These are phyloP conservation scores for Trichosporon faecale DNA, from an alignment of 1,284 basidiomycete genomes.

Conservation along the genomic window DNA sequence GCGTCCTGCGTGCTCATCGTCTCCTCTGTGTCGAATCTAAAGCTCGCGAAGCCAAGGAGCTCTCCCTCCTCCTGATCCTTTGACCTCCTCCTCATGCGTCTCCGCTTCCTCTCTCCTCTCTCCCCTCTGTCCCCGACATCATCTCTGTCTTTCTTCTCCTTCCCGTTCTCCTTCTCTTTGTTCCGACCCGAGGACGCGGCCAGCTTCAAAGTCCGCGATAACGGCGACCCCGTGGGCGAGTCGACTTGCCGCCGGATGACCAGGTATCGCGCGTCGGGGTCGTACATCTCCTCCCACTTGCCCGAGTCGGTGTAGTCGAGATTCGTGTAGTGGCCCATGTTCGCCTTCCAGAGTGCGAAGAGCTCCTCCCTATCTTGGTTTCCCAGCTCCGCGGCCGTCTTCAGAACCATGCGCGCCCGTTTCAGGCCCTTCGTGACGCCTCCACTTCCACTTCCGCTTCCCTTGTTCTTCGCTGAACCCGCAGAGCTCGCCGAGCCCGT, in stretches of 20 bases:
- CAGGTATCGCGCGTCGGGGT: conserved; percentile 38
- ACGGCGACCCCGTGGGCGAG: not conserved
- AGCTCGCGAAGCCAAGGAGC: conserved; percentile 44
- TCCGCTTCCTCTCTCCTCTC: conserved; percentile 11
- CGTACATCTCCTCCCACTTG: conserved; percentile 48
- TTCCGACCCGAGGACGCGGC: too few species aligned
- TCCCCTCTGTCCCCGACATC: conserved; percentile 25
- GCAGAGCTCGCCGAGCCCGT: not conserved
- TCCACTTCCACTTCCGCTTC: not conserved
- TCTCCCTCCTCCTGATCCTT: conserved; percentile 14
- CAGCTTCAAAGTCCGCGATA: not conserved
- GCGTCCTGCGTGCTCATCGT: conserved; percentile 38
- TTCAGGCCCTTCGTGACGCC: not conserved
- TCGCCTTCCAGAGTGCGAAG: conserved; percentile 36
- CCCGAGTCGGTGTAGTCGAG: conserved; percentile 28
- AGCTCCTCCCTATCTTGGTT: conserved; percentile 26
- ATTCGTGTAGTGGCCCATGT: conserved; percentile 38
- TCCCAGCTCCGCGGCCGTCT: conserved; percentile 22
- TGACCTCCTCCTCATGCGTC: not conserved
- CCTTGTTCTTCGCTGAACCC: not conserved
- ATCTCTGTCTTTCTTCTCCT: too few species aligned
- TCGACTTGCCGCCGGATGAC: conserved; percentile 10
- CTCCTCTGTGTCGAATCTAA: conserved; percentile 51
- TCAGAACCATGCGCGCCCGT: conserved; percentile 15
- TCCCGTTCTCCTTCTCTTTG: not conserved